Conservation (phyloP, 1,284 basidiomycete species). For the Papiliotrema fonsecae region DNA sequence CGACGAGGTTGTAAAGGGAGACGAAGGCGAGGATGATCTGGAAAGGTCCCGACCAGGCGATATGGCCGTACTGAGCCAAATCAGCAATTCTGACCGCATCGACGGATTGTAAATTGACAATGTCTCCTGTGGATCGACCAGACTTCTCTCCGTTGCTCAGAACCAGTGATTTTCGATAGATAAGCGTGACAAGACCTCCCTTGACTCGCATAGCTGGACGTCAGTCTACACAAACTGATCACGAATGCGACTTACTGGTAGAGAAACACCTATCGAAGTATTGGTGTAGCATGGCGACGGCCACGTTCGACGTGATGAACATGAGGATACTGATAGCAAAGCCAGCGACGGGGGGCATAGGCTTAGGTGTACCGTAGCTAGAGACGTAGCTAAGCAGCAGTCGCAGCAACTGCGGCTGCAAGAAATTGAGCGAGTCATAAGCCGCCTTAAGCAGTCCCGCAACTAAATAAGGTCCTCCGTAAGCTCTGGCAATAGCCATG, state of each 20-base stretch:
- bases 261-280: conserved; percentile 55
- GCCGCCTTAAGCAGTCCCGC: conserved; percentile 66
- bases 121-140: conserved; percentile 74
- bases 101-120: conserved; percentile 90
- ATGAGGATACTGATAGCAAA: conserved; percentile 71
- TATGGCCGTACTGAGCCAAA: conserved; percentile 67
- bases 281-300: conserved; percentile 83
- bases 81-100: conserved; percentile 77
- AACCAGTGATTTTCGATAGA: conserved; percentile 81
- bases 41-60: conserved; percentile 52
- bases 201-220: conserved; percentile 83
- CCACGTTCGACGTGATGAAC: conserved; percentile 70
- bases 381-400: conserved; percentile 77
- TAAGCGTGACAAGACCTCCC: conserved; percentile 75
- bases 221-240: conserved; percentile 1
- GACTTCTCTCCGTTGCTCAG: conserved; percentile 77
- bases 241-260: conserved; percentile 48
- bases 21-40: conserved; percentile 81
- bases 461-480: conserved; percentile 68
- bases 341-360: conserved; percentile 53
- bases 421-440: conserved; percentile 76
- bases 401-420: conserved; percentile 84
- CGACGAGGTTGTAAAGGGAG: conserved; percentile 79
- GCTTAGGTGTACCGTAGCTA: conserved; percentile 52
- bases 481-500: conserved; percentile 67